phyloP scores from a whole-genome alignment of 352 stramenopile species.

The Phytophthora multivora region DNA sequence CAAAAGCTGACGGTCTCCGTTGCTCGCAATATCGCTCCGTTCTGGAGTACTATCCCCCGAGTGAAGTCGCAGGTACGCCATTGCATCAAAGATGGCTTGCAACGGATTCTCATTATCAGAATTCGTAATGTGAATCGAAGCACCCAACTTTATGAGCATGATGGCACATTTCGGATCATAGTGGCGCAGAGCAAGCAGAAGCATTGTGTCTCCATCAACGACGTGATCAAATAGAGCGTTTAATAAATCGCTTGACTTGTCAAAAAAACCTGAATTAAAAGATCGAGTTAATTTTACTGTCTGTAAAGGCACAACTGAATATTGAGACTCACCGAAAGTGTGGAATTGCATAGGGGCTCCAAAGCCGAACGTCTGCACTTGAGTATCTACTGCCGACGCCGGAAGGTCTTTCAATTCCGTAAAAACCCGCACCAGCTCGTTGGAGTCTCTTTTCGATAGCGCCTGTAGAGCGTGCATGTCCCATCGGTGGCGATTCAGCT shows the following conservation, averaged over 20 bases:
- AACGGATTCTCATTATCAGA: conserved; percentile 37
- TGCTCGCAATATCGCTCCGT: not conserved
- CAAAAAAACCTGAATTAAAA: conserved; percentile 57
- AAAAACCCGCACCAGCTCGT: conserved; percentile 47
- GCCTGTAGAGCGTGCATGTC: conserved; percentile 65
- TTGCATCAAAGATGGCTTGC: conserved; percentile 38
- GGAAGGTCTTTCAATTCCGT: conserved; percentile 36
- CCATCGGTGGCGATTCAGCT: conserved; percentile 55
- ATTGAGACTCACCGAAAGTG: conserved; percentile 40
- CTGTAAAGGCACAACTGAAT: too few species aligned
- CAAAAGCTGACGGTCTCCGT: conserved; percentile 16
- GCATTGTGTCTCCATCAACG: conserved; percentile 54
- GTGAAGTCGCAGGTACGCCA: conserved; percentile 37
- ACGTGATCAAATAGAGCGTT: conserved; percentile 42
- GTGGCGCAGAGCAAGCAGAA: conserved; percentile 54
- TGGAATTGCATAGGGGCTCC: conserved; percentile 57
- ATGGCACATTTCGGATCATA: conserved; percentile 38
- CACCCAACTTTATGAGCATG: conserved; percentile 38
- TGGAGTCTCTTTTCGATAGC: conserved; percentile 32
- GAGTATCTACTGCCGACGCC: conserved; percentile 33
- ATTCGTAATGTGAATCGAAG: conserved; percentile 42
- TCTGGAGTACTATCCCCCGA: conserved; percentile 10
- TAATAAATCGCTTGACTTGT: conserved; percentile 7
- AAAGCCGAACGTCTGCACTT: conserved; percentile 48
- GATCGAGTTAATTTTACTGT: too few species aligned